Evolutionary conservation across 148 eudicot species (phyloP).

Genomic region (Gaultheria prostrata): DNA sequence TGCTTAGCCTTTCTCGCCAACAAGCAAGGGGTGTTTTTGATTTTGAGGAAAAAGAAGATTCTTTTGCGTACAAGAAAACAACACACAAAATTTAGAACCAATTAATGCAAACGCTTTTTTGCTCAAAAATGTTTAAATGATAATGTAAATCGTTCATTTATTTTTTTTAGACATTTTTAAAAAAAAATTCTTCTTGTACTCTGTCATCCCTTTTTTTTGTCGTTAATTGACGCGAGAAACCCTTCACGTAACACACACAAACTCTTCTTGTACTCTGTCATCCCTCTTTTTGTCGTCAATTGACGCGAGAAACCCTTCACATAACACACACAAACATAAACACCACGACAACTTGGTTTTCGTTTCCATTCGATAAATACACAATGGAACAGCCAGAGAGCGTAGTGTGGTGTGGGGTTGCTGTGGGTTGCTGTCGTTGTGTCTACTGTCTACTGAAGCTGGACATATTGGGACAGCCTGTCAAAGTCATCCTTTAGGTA

Average conservation of each 20-base stretch:
- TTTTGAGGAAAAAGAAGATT: slow-evolving; percentile 2
- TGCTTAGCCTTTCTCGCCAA: slow-evolving; percentile 8
- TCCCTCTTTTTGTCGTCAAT: not conserved
- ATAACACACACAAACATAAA: slow-evolving; percentile 1
- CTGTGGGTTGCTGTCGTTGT: slow-evolving; percentile 8
- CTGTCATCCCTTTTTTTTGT: too few species aligned
- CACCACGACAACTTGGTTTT: slow-evolving; percentile 4
- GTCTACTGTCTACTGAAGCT: not conserved
- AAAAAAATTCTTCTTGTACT: too few species aligned
- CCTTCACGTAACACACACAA: not conserved
- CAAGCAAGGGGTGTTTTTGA: not conserved
- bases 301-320: not conserved
- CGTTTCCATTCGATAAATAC: not conserved
- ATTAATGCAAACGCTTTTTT: not conserved
- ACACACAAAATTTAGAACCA: not conserved
- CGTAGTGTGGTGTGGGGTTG: slow-evolving; percentile 6
- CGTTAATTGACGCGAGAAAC: not conserved
- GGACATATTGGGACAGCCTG: not conserved
- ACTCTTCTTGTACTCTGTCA: not conserved
- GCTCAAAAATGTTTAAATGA: too few species aligned
- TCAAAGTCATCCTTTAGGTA: not conserved
- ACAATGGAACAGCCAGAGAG: not conserved
- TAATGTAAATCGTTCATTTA: too few species aligned
- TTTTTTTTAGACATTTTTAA: too few species aligned
- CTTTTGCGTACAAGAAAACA: not conserved